Base-by-base conservation (phyloP, 2,329 filamentous ascomycete genomes). In the Ophiostoma australiae region DNA sequence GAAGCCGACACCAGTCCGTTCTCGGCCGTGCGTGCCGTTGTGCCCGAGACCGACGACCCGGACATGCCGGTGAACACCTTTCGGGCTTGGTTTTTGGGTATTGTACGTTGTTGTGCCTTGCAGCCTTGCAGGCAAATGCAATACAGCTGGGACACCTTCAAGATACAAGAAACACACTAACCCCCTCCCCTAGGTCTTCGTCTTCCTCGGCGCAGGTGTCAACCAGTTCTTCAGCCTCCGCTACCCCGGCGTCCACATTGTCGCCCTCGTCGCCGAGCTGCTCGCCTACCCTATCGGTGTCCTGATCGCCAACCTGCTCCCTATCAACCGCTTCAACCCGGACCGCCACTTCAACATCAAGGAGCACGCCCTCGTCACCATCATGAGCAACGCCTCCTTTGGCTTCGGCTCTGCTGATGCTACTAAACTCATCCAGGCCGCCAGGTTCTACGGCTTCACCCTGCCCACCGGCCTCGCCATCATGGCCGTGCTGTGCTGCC, bases 381-480 rank as follows among this genome's bases (percentile, higher is more conserved):
- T 87, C 77, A 89, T 89, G 87, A 87, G 86, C 1, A 88, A 88
- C 77, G 86, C 87, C 76, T 84, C 85, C 15, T 86, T 84, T 0
- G 82, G 83, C 72, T 81, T 83, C 31, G 83, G 82, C 77, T 82
- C 79, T 73, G 83, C 84, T 11, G 85, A 87, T 35, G 44, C 44
- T 20, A 48, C 44, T 20, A 76, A 75, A 7, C 79, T 80, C 76
- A 78, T 80, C 48, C 75, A 79, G 6, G 84, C 86, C 68, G 83
- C 23, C 55, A 27, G 84, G 68, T 87, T 85, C 80, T 48, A 48
- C 44, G 44, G 44, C 5, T 48, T 48, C 44, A 48, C 44, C 44
- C 44, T 48, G 83, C 82, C 1, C 89, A 87, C 78, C 84, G 89
- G 77, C 44, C 44, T 48, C 44, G 44, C 44, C 44, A 78, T 89